phyloP scores from a whole-genome alignment of 73 alveolate genomes.

The Paramecium primaurelia region DNA sequence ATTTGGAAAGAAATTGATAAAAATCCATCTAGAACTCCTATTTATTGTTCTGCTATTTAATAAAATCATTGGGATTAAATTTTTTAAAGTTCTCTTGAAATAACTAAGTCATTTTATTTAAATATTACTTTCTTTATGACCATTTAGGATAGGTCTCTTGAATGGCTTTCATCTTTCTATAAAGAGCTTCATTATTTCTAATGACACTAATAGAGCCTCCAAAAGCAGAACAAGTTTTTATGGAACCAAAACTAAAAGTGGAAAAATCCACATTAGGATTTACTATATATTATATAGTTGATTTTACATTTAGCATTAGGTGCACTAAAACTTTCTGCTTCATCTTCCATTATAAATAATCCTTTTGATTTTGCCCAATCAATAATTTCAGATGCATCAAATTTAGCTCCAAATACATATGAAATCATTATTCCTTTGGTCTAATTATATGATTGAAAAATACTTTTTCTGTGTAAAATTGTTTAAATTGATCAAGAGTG shows the following conservation, averaged over 20 bases:
- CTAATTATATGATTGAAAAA: not conserved
- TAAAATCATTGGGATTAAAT: slow-evolving; percentile 23
- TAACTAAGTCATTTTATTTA: not conserved
- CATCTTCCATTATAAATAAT: slow-evolving; percentile 77
- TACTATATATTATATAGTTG: not conserved
- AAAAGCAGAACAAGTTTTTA: slow-evolving; percentile 73
- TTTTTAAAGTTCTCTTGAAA: slow-evolving; percentile 26
- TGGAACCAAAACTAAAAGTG: slow-evolving; percentile 81
- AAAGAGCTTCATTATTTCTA: slow-evolving; percentile 67
- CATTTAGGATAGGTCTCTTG: slow-evolving; percentile 67
- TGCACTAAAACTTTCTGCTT: slow-evolving; percentile 75
- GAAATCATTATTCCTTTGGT: slow-evolving; percentile 73
- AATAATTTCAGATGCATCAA: slow-evolving; percentile 64
- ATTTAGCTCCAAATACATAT: slow-evolving; percentile 73
- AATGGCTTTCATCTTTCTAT: slow-evolving; percentile 60
- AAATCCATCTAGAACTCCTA: slow-evolving; percentile 18
- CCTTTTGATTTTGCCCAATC: slow-evolving; percentile 64
- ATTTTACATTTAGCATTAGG: slow-evolving; percentile 66
- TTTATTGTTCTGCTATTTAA: slow-evolving; percentile 11
- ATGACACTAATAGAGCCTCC: slow-evolving; percentile 73
- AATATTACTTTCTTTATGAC: not conserved
- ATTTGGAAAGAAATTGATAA: slow-evolving; percentile 16
- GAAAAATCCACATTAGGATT: slow-evolving; percentile 66
- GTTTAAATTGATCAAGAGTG: slow-evolving; percentile 60
- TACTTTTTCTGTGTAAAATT: slow-evolving; percentile 46